phyloP scores from a whole-genome alignment of 805 yeast species.

The Candida arabinofermentans region DNA sequence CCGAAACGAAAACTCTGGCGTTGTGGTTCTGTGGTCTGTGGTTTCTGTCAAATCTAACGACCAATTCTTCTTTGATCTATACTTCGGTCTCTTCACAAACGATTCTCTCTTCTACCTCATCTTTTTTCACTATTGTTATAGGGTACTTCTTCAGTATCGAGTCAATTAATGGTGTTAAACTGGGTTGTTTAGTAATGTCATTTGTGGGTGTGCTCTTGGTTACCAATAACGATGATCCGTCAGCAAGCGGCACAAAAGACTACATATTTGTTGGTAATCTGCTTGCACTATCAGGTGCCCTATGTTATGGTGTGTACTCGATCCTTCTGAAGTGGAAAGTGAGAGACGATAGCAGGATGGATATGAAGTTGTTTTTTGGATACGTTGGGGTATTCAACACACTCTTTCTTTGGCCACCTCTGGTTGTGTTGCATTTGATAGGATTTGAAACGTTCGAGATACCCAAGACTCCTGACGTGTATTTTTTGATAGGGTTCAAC shows the following conservation, averaged over 20 bases:
- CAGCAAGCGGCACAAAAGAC: constrained; percentile 27
- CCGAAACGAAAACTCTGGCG: constrained; percentile 71
- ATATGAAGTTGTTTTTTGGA: constrained; percentile 89
- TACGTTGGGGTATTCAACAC: constrained; percentile 87
- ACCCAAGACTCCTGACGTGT: constrained; percentile 53
- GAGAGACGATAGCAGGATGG: constrained; percentile 66
- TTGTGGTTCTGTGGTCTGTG: constrained; percentile 82
- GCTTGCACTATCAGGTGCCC: constrained; percentile 78
- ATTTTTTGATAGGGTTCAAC: constrained; percentile 55
- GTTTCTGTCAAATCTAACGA: constrained; percentile 86
- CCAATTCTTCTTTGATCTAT: constrained; percentile 81
- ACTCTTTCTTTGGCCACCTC: constrained; percentile 75
- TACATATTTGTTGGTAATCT: constrained; percentile 60
- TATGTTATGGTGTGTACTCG: constrained; percentile 89
- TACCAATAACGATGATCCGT: constrained; percentile 56
- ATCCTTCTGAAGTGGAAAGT: constrained; percentile 74
- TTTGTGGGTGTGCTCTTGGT: constrained; percentile 78
- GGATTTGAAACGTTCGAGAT: constrained; percentile 69
- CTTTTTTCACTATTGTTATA: constrained; percentile 84
- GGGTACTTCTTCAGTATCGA: constrained; percentile 77
- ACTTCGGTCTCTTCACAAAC: constrained; percentile 95
- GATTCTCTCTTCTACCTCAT: constrained; percentile 84
- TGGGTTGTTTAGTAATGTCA: constrained; percentile 66
- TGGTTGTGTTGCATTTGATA: constrained; percentile 57
- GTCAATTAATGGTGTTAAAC: constrained; percentile 56